Percentiles rank a stretch among this genome's conserved stretches.
Evolutionary conservation across 371 early-diverging fungal genomes (phyloP).

Genomic region (Actinomortierella ambigua): DNA sequence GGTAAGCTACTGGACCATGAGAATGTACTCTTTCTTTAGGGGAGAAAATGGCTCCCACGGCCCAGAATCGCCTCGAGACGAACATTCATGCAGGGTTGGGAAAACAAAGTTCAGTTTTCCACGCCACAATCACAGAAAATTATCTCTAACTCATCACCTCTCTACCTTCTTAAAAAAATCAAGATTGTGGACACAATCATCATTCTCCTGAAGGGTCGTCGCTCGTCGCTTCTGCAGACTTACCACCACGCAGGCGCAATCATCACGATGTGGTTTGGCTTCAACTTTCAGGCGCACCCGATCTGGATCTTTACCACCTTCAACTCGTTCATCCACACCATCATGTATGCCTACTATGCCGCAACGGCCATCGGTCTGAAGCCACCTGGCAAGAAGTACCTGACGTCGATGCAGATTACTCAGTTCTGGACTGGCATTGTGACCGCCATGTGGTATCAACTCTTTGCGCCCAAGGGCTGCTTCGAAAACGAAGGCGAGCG

Average conservation of each 20-base stretch:
- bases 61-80: too few species aligned
- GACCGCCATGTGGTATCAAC: conserved; percentile 66
- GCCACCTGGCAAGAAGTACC: conserved; percentile 82
- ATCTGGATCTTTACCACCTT: conserved; percentile 87
- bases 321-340: conserved; percentile 91
- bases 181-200: conserved; percentile 88
- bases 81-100: too few species aligned
- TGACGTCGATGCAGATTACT: conserved; percentile 86
- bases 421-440: conserved; percentile 85
- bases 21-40: too few species aligned
- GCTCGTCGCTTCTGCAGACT: conserved; percentile 80
- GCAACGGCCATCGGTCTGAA: conserved; percentile 75
- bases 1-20: conserved; percentile 45
- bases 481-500: conserved; percentile 62
- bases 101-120: neutral
- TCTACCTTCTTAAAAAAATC: conserved; percentile 27
- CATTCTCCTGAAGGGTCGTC: conserved; percentile 81
- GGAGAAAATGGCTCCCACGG: neutral
- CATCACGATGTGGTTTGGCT: conserved; percentile 74
- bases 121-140: too few species aligned
- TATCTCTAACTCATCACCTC: neutral
- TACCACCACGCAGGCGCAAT: conserved; percentile 94
- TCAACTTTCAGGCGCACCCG: conserved; percentile 73
- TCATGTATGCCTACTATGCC: conserved; percentile 92
- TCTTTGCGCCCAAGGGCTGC: conserved; percentile 65